Percentiles rank a stretch among this genome's conserved stretches.
These are phyloP conservation scores for Cynara cardunculus DNA, from an alignment of 129 eudicot species.

Conservation along the genomic window DNA sequence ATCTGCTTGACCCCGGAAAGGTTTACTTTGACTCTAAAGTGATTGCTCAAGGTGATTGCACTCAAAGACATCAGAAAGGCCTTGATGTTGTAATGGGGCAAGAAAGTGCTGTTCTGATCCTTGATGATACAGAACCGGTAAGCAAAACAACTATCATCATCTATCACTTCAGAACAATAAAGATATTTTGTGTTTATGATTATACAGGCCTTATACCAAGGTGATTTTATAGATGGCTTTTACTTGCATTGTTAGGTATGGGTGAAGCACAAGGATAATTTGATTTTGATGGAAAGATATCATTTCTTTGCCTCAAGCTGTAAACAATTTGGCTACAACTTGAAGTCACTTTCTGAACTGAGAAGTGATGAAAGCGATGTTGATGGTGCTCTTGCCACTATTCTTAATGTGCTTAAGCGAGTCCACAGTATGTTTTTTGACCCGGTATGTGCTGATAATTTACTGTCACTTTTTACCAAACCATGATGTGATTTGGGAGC, in stretches of 20 bases:
- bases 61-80: constrained; percentile 54
- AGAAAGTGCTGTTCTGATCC: constrained; percentile 79
- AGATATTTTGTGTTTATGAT: background rate
- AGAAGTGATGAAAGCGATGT: constrained; percentile 83
- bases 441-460: constrained; percentile 36
- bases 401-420: constrained; percentile 65
- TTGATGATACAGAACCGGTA: constrained; percentile 93
- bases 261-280: constrained; percentile 68
- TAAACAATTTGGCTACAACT: constrained; percentile 56
- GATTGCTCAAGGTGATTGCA: constrained; percentile 40
- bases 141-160: background rate
- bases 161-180: background rate
- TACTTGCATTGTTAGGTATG: constrained; percentile 48
- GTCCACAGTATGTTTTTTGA: constrained; percentile 63
- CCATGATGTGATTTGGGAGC: background rate
- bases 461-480: background rate
- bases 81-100: constrained; percentile 85
- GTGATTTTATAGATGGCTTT: background rate
- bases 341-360: constrained; percentile 67
- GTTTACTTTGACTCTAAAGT: constrained; percentile 34
- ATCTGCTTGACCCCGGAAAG: constrained; percentile 28
- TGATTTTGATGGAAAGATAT: constrained; percentile 89
- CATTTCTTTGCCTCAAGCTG: constrained; percentile 82
- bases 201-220: background rate
- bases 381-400: constrained; percentile 80